These are phyloP conservation scores for Apodospora peruviana DNA, from an alignment of 495 filamentous ascomycete species.

Conservation along the genomic window DNA sequence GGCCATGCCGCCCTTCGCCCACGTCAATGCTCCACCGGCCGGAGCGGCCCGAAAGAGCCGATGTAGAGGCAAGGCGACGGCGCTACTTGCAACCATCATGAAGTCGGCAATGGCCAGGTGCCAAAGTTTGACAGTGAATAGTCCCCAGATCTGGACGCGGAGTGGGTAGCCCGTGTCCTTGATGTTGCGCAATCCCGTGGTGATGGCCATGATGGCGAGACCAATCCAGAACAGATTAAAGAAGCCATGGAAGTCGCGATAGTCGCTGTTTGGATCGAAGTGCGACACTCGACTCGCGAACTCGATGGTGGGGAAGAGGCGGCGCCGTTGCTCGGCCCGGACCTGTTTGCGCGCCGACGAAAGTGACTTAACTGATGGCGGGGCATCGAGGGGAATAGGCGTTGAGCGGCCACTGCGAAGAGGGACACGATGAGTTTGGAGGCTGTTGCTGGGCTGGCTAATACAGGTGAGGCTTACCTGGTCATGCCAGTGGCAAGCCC, in stretches of 20 bases:
- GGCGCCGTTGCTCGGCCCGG: slow-evolving; percentile 71
- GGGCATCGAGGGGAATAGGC: slow-evolving; percentile 83
- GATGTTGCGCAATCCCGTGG: slow-evolving; percentile 81
- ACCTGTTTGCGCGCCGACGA: slow-evolving; percentile 80
- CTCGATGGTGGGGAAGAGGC: slow-evolving; percentile 93
- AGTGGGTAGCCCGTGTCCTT: slow-evolving; percentile 90
- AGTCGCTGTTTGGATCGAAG: slow-evolving; percentile 88
- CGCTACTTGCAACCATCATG: slow-evolving; percentile 74
- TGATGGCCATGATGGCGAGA: slow-evolving; percentile 93
- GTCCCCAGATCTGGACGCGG: slow-evolving; percentile 74
- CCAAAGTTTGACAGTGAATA: slow-evolving; percentile 83
- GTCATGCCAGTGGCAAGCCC: slow-evolving; percentile 29
- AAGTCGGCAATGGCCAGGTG: slow-evolving; percentile 79
- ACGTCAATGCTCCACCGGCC: slow-evolving; percentile 54
- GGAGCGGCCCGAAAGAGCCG: slow-evolving; percentile 50
- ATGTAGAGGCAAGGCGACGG: slow-evolving; percentile 69
- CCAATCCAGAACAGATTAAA: slow-evolving; percentile 98
- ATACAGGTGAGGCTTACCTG: slow-evolving; percentile 23
- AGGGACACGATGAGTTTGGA: not conserved
- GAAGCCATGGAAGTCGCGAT: slow-evolving; percentile 93
- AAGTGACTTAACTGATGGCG: slow-evolving; percentile 79
- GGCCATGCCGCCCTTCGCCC: slow-evolving; percentile 68
- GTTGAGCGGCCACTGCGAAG: slow-evolving; percentile 76
- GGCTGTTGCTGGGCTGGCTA: slow-evolving; percentile 8
- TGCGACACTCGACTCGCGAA: slow-evolving; percentile 92